Evolutionary conservation across 352 stramenopile species (phyloP), one percentile per base, ranked within the genome.

Genomic region (Globisporangium irregulare): DNA sequence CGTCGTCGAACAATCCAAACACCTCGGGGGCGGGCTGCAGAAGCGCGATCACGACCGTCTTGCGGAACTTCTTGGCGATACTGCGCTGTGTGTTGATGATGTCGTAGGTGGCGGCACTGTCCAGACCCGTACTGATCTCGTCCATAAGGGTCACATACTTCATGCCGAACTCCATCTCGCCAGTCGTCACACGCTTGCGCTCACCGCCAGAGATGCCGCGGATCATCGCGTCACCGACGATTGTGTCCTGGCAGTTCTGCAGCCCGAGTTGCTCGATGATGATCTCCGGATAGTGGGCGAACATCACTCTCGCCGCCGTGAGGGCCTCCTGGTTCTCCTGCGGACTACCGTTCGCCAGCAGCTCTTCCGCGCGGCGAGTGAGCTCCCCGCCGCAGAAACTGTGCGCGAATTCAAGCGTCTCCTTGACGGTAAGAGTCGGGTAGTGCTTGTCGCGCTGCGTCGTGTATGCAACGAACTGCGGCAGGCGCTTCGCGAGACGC

Each of bases 51-150:
- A 50, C 43, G 15, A 50, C 43, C 1, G 43, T 50, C 15, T 50
- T 50, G 54, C 69, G 67, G 32, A 92, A 73, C 15, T 67, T 74
- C 66, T 89, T 75, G 25, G 81, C 80, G 46, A 88, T 68, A 34
- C 67, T 78, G 9, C 78, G 71, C 55, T 83, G 71, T 7, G 78
- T 81, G 10, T 73, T 76, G 50, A 87, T 77, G 36, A 92, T 91
- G 57, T 90, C 84, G 64, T 79, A 89, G 22, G 84, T 85, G 4
- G 80, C 78, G 7, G 84, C 92, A 66, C 77, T 80, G 80, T 98
- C 93, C 41, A 98, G 78, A 7, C 94, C 94, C 34, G 91, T 98
- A 46, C 74, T 89, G 60, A 98, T 95, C 75, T 96, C 86, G 73
- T 98, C 93, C 73, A 98, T 86, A 27, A 97, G 65, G 32, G 91